phyloP scores from a whole-genome alignment of 2,329 filamentous ascomycete species.

The Albifimbria verrucaria region DNA sequence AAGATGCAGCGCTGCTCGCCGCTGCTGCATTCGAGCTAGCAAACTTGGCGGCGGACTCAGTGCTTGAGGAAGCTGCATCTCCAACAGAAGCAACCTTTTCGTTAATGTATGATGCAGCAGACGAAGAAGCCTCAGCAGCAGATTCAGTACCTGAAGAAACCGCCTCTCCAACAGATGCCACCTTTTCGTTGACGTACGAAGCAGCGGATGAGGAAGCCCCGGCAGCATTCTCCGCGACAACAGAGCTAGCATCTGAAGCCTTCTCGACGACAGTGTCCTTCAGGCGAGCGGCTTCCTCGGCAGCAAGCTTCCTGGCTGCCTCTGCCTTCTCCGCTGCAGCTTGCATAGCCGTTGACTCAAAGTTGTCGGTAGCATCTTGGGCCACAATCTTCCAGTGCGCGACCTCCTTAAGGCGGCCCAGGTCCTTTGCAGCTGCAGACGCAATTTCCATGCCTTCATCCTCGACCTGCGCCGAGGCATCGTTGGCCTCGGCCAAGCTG shows the following conservation, averaged over 20 bases:
- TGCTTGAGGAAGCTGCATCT: background rate
- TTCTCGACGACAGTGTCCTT: constrained; percentile 26
- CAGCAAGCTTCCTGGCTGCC: constrained; percentile 13
- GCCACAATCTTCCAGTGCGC: constrained; percentile 79
- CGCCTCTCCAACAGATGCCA: constrained; percentile 11
- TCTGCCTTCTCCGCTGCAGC: constrained; percentile 44
- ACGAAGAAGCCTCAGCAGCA: constrained; percentile 6
- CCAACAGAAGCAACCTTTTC: constrained; percentile 5
- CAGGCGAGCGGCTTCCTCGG: constrained; percentile 25
- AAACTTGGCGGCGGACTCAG: background rate
- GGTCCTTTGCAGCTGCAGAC: constrained; percentile 73
- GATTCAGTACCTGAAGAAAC: constrained; percentile 7
- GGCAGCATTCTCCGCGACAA: constrained; percentile 13
- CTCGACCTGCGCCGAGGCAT: constrained; percentile 66
- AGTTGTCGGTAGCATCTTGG: constrained; percentile 73
- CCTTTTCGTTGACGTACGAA: constrained; percentile 5
- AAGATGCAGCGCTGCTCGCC: background rate
- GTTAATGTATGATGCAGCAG: no score
- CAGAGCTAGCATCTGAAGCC: constrained; percentile 25
- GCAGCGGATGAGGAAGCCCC: constrained; percentile 9
- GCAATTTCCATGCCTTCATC: constrained; percentile 78
- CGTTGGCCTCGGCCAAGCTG: constrained; percentile 64
- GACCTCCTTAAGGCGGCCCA: constrained; percentile 77
- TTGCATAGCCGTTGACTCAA: constrained; percentile 64
- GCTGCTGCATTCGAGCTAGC: background rate